Conservation (phyloP, 225 moss, liverwort and hornwort species). For the Thuidium tamariscinum region DNA sequence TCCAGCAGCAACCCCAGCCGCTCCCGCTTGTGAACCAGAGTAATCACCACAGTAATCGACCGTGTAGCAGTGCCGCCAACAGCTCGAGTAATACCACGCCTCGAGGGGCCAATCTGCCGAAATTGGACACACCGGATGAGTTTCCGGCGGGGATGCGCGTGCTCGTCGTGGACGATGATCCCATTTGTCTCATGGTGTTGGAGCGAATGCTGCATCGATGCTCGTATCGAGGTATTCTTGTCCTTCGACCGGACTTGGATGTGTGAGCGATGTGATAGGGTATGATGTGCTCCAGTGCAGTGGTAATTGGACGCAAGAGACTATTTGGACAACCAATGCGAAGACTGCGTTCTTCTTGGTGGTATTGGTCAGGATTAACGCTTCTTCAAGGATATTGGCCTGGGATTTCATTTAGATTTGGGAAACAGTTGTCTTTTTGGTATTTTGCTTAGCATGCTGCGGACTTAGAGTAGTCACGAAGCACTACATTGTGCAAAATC, state of each 20-base stretch:
- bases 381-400: not conserved
- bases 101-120: slow-evolving; percentile 9
- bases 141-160: slow-evolving; percentile 61
- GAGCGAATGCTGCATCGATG: slow-evolving; percentile 47
- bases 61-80: slow-evolving; percentile 23
- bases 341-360: not conserved
- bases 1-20: slow-evolving; percentile 13
- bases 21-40: not conserved
- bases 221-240: slow-evolving; percentile 36
- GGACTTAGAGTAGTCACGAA: not conserved
- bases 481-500: not conserved
- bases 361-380: not conserved
- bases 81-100: slow-evolving; percentile 6
- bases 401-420: not conserved
- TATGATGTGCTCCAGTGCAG: not conserved
- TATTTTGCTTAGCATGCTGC: not conserved
- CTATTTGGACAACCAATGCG: not conserved
- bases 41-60: slow-evolving; percentile 13
- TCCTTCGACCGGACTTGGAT: not conserved
- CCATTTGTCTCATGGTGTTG: slow-evolving; percentile 34
- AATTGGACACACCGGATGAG: slow-evolving; percentile 36
- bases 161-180: slow-evolving; percentile 67
- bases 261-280: not conserved
- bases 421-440: not conserved
- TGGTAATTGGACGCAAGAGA: not conserved